These are phyloP conservation scores for Rhodotorula sp. DNA, from an alignment of 1,284 basidiomycete genomes.

Conservation along the genomic window DNA sequence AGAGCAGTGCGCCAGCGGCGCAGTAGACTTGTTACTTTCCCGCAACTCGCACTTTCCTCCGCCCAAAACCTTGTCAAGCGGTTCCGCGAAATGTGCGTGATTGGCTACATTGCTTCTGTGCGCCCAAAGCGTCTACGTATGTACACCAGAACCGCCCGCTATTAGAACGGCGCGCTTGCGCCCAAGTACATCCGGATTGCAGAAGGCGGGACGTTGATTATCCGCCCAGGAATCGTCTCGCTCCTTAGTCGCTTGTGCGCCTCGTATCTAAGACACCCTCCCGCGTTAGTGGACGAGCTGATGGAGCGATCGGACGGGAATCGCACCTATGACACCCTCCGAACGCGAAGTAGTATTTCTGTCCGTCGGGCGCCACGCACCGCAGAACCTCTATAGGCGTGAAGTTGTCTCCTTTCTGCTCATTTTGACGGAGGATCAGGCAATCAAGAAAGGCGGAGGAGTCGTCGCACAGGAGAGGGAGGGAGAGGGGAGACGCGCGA, in stretches of 20 bases:
- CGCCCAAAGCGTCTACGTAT: background rate
- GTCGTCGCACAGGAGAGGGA: no score
- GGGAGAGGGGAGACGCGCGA: no score
- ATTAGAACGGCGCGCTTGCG: slow-evolving; percentile 48
- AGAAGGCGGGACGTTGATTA: slow-evolving; percentile 50
- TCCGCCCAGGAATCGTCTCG: slow-evolving; percentile 49
- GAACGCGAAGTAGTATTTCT: slow-evolving; percentile 51
- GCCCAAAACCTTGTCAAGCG: background rate
- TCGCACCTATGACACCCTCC: slow-evolving; percentile 52
- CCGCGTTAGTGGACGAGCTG: background rate
- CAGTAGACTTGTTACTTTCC: background rate
- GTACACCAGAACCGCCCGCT: background rate
- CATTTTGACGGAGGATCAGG: no score
- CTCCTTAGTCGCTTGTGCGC: slow-evolving; percentile 49
- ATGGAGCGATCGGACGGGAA: background rate
- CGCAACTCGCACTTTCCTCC: no score
- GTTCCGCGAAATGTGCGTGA: background rate
- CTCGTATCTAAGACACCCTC: slow-evolving; percentile 46
- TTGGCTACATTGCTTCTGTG: background rate
- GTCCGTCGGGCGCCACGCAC: slow-evolving; percentile 41
- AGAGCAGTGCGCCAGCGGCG: slow-evolving; percentile 6
- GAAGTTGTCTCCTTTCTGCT: slow-evolving; percentile 49
- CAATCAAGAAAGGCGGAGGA: no score
- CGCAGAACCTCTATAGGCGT: slow-evolving; percentile 52
- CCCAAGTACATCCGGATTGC: slow-evolving; percentile 50